Conservation (phyloP, 495 filamentous ascomycete species). For the Copromyces sp. region DNA sequence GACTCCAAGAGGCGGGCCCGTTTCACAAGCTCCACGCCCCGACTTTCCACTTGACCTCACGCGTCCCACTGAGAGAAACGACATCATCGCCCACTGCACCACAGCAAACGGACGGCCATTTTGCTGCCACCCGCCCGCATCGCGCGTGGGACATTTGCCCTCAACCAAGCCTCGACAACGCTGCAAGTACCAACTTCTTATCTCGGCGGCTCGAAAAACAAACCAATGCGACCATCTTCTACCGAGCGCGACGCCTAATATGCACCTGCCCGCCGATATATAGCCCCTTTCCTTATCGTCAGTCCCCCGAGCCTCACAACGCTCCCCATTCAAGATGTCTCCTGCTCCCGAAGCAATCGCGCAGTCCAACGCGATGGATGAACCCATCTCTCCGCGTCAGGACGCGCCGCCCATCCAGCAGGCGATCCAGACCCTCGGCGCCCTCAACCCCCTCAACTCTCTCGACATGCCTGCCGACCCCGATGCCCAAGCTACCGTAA, state of each 20-base stretch:
- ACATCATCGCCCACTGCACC: neutral
- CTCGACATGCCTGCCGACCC: conserved; percentile 54
- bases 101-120: neutral
- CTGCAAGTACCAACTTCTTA: neutral
- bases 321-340: conserved; percentile 1
- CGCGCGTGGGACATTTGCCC: neutral
- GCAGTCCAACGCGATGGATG: conserved; percentile 21
- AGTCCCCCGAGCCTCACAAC: neutral
- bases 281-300: neutral
- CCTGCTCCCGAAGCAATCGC: conserved; percentile 8
- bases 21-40: neutral
- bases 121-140: neutral
- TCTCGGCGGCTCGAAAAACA: neutral
- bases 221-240: neutral
- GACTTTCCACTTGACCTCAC: neutral
- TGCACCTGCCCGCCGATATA: neutral
- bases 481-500: conserved; percentile 87
- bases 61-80: neutral
- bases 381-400: conserved; percentile 29
- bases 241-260: neutral
- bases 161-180: neutral
- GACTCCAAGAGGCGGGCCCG: neutral
- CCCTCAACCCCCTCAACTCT: conserved; percentile 21
- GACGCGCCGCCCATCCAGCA: conserved; percentile 22
- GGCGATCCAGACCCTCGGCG: conserved; percentile 20